Evolutionary conservation across 768 basidiomycete species (phyloP).

Genomic region (Lenzites betulinus): DNA sequence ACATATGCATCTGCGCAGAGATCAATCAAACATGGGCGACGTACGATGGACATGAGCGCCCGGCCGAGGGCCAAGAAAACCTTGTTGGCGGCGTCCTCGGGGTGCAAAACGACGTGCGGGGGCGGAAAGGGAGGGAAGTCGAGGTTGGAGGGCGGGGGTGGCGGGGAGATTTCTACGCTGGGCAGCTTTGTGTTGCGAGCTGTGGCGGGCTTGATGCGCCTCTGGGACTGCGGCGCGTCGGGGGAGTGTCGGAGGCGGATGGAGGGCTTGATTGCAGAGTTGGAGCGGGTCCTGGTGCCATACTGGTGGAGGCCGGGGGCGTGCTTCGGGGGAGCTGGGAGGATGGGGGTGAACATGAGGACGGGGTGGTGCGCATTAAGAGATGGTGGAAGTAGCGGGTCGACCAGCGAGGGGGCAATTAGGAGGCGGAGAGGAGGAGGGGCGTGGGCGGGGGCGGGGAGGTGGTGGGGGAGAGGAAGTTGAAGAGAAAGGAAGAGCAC

Average conservation of each 20-base stretch:
- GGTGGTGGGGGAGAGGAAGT: constrained; percentile 30
- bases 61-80: constrained; percentile 75
- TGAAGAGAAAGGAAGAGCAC: constrained; percentile 28
- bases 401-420: constrained; percentile 35
- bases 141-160: constrained; percentile 3
- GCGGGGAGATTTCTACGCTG: constrained; percentile 12
- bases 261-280: constrained; percentile 53
- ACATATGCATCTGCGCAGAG: constrained; percentile 22
- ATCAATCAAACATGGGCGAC: constrained; percentile 32
- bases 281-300: constrained; percentile 56
- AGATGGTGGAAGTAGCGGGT: constrained; percentile 24
- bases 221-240: constrained; percentile 34
- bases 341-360: constrained; percentile 31
- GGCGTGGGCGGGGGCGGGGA: constrained; percentile 30
- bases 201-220: constrained; percentile 36
- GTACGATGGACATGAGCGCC: constrained; percentile 71
- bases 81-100: constrained; percentile 71
- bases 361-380: constrained; percentile 33
- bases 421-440: constrained; percentile 18
- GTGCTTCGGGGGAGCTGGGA: constrained; percentile 33
- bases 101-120: constrained; percentile 64
- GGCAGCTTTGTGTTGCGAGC: constrained; percentile 23
- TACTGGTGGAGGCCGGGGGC: constrained; percentile 41
- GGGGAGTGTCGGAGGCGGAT: constrained; percentile 51
- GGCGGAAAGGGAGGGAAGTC: constrained; percentile 55